Base-by-base conservation (phyloP, 2,329 filamentous ascomycete species). In the Chalara sp. region DNA sequence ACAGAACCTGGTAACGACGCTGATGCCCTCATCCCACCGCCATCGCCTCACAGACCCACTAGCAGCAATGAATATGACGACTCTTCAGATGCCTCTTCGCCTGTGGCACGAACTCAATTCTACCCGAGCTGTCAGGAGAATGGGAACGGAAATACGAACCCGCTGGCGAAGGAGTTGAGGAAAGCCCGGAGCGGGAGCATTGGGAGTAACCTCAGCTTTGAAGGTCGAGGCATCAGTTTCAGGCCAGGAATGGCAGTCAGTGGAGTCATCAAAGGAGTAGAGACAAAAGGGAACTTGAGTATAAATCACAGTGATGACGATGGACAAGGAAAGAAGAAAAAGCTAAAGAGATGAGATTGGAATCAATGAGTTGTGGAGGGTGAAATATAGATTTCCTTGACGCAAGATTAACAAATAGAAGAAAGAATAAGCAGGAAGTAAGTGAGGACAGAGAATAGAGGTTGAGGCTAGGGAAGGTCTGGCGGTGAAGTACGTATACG, bases 201-300 rank as follows among this genome's bases (percentile, higher is more conserved):
- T 28, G 60, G 60, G 1, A 63, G 61, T 47, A 56, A 56, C 40
- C 49, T 64, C 11, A 63, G 52, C 52, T 62, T 64, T 49, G 57
- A 56, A 5, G 55, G 49, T 10, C 52, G 47, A 46, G 62, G 62
- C 0, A 63, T 64, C 31, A 63, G 52, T 51, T 12, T 65, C 5
- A 61, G 61, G 5, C 58, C 52, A 6, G 55, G 55, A 1, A 62
- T 52, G 50, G 60, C 61, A 6, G 57, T 64, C 8, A 56, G 53
- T 51, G 55, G 55, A 6, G 52, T 58, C 44, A 51, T 58, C 5
- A 47, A 49, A 8, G 44, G 55, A 10, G 50, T 48, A 3, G 57
- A 58, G 46, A 56, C 51, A 2, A 28, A 53, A 5, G 57, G 53
- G 5, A 58, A 52, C 39, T 55, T 61, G 46, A 54, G 45, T 12